A percentile compares a stretch with the other conserved stretches of the same genome.
Conservation (phyloP, 345 rosid species). For the Corymbia maculata region DNA sequence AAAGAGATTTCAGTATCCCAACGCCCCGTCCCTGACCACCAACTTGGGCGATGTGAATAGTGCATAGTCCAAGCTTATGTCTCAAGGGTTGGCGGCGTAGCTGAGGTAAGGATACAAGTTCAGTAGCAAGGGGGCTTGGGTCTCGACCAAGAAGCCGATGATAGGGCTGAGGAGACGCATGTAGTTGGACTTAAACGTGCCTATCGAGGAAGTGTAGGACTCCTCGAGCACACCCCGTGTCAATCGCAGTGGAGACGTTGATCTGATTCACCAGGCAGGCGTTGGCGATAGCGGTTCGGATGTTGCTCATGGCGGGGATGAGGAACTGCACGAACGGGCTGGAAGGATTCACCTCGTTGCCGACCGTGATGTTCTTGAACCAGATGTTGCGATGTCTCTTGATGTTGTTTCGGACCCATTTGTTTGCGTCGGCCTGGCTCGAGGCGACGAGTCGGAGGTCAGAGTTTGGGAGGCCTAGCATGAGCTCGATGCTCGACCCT, state of each 20-base stretch:
- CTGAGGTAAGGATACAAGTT: constrained; percentile 40
- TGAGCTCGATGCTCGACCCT: constrained; percentile 39
- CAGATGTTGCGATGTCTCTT: constrained; percentile 17
- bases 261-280: constrained; percentile 27
- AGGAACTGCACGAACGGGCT: constrained; percentile 9
- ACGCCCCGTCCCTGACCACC: too few relatives aligned
- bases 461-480: constrained; percentile 30
- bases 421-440: constrained; percentile 27
- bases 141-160: constrained; percentile 21
- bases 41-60: too few relatives aligned
- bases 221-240: background rate
- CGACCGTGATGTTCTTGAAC: constrained; percentile 47
- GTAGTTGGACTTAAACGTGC: background rate
- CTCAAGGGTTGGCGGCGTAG: background rate
- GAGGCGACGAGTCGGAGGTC: constrained; percentile 20
- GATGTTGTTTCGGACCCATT: constrained; percentile 41
- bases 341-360: constrained; percentile 41
- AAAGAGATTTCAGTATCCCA: too few relatives aligned
- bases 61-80: constrained; percentile 23
- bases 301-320: constrained; percentile 42
- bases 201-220: constrained; percentile 13
- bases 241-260: constrained; percentile 29
- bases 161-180: constrained; percentile 16
- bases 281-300: constrained; percentile 12
- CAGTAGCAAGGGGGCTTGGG: constrained; percentile 27